A percentile compares a stretch with the other conserved stretches of the same genome.
These are phyloP conservation scores for Magnolia changhungtana DNA, from an alignment of 164 flowering plant genomes.

Conservation along the genomic window DNA sequence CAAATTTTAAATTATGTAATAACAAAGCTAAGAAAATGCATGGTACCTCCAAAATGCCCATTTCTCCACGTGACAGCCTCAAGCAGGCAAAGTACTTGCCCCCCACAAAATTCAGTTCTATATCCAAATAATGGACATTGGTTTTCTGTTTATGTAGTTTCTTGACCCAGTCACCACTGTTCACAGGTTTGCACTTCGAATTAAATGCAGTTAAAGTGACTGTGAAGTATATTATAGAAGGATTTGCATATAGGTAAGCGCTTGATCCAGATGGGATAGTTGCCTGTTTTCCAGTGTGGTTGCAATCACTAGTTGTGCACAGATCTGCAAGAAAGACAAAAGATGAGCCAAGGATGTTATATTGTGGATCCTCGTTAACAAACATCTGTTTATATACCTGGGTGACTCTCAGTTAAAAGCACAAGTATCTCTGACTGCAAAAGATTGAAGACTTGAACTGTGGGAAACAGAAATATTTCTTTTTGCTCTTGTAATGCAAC, in stretches of 20 bases:
- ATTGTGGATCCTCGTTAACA: neutral
- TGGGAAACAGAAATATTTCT: slow-evolving; percentile 86
- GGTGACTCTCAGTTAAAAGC: slow-evolving; percentile 50
- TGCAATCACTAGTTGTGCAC: slow-evolving; percentile 14
- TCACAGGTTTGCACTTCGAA: slow-evolving; percentile 74
- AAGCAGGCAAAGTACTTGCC: slow-evolving; percentile 72
- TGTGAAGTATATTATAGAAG: slow-evolving; percentile 58
- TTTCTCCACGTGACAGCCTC: slow-evolving; percentile 67
- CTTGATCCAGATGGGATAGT: slow-evolving; percentile 63
- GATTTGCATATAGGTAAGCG: slow-evolving; percentile 73
- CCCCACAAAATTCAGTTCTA: slow-evolving; percentile 72
- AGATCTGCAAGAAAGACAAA: slow-evolving; percentile 44
- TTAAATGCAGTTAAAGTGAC: slow-evolving; percentile 54
- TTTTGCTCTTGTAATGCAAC: slow-evolving; percentile 78
- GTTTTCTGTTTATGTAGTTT: slow-evolving; percentile 66
- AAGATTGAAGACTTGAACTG: slow-evolving; percentile 64
- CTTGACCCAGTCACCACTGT: slow-evolving; percentile 73
- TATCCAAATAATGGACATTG: slow-evolving; percentile 51
- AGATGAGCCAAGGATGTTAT: neutral
- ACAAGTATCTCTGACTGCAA: slow-evolving; percentile 68
- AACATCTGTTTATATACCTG: slow-evolving; percentile 40
- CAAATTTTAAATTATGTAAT: no score
- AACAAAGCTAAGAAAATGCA: neutral
- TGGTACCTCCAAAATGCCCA: slow-evolving; percentile 79
- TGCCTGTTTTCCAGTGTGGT: slow-evolving; percentile 56